These are phyloP conservation scores for Osmanthus fragrans DNA, from an alignment of 257 asterid genomes.

Conservation along the genomic window DNA sequence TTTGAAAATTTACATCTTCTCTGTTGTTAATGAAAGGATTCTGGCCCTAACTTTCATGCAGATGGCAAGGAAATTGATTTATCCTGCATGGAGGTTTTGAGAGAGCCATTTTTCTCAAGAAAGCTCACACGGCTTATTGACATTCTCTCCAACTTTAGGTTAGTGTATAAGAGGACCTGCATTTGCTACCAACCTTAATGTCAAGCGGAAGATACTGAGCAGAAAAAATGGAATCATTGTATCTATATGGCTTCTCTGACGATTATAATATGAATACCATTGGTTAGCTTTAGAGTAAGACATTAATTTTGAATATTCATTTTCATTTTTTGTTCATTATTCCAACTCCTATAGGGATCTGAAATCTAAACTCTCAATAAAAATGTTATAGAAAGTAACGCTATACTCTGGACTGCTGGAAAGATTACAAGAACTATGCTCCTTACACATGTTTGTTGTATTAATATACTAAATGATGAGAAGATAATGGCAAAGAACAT, in stretches of 20 bases:
- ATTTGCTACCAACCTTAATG: constrained; percentile 16
- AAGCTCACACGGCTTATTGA: constrained; percentile 76
- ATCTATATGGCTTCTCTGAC: constrained; percentile 1
- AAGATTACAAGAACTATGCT: background rate
- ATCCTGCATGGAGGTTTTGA: constrained; percentile 58
- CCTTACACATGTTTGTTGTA: background rate
- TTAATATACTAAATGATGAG: background rate
- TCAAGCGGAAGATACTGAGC: constrained; percentile 1
- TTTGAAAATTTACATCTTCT: constrained; percentile 9
- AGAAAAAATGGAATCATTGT: constrained; percentile 11
- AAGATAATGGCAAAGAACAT: background rate
- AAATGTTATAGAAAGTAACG: background rate
- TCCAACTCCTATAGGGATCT: background rate
- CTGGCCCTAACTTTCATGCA: constrained; percentile 37
- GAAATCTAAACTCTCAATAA: background rate
- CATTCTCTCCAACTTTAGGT: constrained; percentile 77
- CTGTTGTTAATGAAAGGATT: constrained; percentile 13
- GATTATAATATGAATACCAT: background rate
- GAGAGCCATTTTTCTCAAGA: constrained; percentile 82
- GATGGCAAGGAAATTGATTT: constrained; percentile 67
- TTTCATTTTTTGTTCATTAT: background rate
- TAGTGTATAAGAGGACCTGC: constrained; percentile 23
- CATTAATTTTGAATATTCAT: background rate
- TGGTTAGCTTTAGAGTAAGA: background rate
- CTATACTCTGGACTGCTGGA: background rate